Conservation (phyloP, 306 rosid species). For the Castanea crenata region DNA sequence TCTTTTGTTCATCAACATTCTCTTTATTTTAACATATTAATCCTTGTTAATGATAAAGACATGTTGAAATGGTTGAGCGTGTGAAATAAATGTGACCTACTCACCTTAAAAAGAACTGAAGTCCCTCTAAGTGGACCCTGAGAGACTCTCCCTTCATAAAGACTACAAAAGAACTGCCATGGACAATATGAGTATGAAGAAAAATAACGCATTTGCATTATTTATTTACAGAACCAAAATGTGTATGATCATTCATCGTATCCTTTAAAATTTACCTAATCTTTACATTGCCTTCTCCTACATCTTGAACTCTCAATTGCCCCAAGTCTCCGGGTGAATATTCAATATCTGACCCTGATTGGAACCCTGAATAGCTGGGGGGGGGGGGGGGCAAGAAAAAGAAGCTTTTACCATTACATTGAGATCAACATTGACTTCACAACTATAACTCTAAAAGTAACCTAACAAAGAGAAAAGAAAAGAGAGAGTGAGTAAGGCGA, state of each 20-base stretch:
- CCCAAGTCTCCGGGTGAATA: constrained; percentile 52
- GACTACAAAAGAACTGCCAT: constrained; percentile 74
- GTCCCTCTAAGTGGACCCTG: constrained; percentile 72
- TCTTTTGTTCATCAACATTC: background rate
- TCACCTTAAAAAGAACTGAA: constrained; percentile 76
- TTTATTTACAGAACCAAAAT: background rate
- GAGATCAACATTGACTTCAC: background rate
- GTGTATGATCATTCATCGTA: background rate
- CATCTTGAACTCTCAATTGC: constrained; percentile 69
- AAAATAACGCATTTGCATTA: background rate
- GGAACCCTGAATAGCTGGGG: constrained; percentile 56
- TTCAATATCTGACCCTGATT: constrained; percentile 36
- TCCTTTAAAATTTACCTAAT: constrained; percentile 49
- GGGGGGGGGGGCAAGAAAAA: background rate
- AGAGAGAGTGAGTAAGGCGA: background rate
- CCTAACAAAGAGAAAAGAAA: background rate
- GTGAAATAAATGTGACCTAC: background rate
- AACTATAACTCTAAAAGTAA: background rate
- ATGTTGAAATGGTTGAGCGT: background rate
- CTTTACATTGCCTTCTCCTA: constrained; percentile 86
- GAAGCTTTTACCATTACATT: background rate
- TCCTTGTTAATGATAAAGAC: background rate
- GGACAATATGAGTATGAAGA: constrained; percentile 45
- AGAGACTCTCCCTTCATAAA: constrained; percentile 90
- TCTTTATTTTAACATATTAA: background rate